These are phyloP conservation scores for Venturia carpophila DNA, from an alignment of 2,329 filamentous ascomycete species.

Conservation along the genomic window DNA sequence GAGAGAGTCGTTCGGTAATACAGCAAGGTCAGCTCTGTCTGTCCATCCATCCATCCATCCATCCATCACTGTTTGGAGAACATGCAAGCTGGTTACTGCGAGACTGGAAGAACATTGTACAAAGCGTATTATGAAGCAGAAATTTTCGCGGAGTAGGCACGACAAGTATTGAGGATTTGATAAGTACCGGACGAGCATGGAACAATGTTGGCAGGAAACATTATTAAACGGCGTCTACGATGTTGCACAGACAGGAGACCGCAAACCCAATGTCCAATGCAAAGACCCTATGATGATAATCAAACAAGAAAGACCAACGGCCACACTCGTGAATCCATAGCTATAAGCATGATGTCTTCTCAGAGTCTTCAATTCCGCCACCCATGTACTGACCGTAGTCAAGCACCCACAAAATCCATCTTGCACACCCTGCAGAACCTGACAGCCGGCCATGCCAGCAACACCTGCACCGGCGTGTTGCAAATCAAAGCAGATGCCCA, in stretches of 20 bases:
- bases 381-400: constrained; percentile 62
- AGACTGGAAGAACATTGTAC: no score
- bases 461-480: constrained; percentile 44
- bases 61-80: no score
- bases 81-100: no score
- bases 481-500: constrained; percentile 72
- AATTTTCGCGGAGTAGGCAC: no score
- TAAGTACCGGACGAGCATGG: no score
- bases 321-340: constrained; percentile 24
- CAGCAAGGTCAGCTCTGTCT: no score
- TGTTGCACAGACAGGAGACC: constrained; percentile 9
- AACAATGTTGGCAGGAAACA: no score
- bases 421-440: constrained; percentile 58
- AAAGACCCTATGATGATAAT: constrained; percentile 24
- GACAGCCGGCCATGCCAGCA: constrained; percentile 52
- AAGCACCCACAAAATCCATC: constrained; percentile 62
- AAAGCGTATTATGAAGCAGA: no score
- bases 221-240: constrained; percentile 5
- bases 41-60: no score
- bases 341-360: constrained; percentile 26
- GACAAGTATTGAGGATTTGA: no score
- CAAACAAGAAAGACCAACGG: constrained; percentile 22
- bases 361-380: constrained; percentile 50
- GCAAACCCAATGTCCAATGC: constrained; percentile 19
- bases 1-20: no score